phyloP scores from a whole-genome alignment of 148 eudicot species.

The Tetragonia tetragonoides region DNA sequence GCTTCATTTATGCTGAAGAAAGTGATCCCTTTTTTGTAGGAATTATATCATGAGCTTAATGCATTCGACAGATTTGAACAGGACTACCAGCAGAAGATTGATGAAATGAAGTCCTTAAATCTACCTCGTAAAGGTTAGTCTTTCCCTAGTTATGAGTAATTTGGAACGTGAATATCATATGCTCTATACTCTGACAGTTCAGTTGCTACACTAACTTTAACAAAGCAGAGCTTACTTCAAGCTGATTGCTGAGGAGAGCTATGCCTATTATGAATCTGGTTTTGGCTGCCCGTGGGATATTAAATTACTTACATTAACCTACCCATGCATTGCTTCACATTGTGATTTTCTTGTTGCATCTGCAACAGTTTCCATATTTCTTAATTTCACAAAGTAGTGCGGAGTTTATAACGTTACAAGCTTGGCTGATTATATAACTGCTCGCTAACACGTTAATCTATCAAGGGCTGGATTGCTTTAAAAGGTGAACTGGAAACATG shows the following conservation, averaged over 20 bases:
- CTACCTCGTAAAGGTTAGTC: slow-evolving; percentile 83
- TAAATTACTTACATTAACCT: not conserved
- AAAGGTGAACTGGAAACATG: not conserved
- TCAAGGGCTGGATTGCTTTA: not conserved
- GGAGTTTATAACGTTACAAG: not conserved
- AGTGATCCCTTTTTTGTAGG: slow-evolving; percentile 42
- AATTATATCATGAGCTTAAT: slow-evolving; percentile 89
- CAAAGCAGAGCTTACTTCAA: not conserved
- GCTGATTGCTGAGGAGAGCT: not conserved
- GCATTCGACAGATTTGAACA: slow-evolving; percentile 86
- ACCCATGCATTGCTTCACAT: not conserved
- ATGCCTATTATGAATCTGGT: too few relatives aligned
- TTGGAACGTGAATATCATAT: not conserved
- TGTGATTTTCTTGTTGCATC: not conserved
- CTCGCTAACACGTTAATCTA: not conserved
- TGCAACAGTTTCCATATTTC: not conserved
- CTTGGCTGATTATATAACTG: not conserved
- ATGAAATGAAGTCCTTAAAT: slow-evolving; percentile 73
- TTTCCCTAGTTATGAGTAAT: slow-evolving; percentile 5
- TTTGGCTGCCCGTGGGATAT: not conserved
- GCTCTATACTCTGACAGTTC: not conserved
- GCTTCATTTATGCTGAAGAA: slow-evolving; percentile 13
- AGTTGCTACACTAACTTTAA: not conserved
- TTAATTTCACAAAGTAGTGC: not conserved
- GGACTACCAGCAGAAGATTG: slow-evolving; percentile 74